Conservation (phyloP, 139 green algal species). For the Mychonastes homosphaera region DNA sequence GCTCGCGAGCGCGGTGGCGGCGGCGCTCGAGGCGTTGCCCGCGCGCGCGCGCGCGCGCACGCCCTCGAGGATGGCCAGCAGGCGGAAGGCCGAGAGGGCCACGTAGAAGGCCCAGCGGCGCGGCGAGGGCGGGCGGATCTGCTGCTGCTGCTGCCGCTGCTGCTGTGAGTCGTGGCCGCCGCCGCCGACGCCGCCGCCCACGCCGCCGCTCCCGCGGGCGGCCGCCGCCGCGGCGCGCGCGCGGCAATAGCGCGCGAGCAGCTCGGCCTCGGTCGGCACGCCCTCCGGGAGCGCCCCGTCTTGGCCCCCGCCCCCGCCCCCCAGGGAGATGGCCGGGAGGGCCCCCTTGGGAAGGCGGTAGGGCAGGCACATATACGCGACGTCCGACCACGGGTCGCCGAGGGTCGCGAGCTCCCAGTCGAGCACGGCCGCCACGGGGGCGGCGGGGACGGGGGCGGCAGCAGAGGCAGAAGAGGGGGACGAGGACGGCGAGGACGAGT, state of each 20-base stretch:
- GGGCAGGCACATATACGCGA: conserved; percentile 87
- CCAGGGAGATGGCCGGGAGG: not conserved
- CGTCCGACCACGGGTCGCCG: conserved; percentile 77
- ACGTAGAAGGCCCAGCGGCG: conserved; percentile 33
- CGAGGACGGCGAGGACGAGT: not conserved
- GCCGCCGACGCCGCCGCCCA: not conserved
- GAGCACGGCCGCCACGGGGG: conserved; percentile 65
- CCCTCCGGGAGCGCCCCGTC: not conserved
- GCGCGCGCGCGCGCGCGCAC: conserved; percentile 55
- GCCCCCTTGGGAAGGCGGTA: conserved; percentile 53
- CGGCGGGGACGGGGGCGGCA: not conserved
- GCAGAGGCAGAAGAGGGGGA: not conserved
- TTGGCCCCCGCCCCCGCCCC: not conserved
- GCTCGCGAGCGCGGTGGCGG: conserved; percentile 44
- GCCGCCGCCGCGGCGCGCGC: too few relatives aligned
- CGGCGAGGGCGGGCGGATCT: not conserved
- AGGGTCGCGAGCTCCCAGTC: conserved; percentile 98
- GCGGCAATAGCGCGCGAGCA: conserved; percentile 24
- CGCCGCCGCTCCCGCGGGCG: too few relatives aligned
- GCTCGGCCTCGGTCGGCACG: conserved; percentile 3
- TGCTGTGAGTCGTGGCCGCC: too few relatives aligned
- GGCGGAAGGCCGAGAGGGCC: conserved; percentile 80
- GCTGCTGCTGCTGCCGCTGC: not conserved
- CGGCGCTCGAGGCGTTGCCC: conserved; percentile 77
- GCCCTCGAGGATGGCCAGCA: conserved; percentile 77